Percentiles rank a stretch among this genome's conserved stretches.
phyloP scores from a whole-genome alignment of 192 early-diverging fungal genomes.

The Linnemannia elongata region DNA sequence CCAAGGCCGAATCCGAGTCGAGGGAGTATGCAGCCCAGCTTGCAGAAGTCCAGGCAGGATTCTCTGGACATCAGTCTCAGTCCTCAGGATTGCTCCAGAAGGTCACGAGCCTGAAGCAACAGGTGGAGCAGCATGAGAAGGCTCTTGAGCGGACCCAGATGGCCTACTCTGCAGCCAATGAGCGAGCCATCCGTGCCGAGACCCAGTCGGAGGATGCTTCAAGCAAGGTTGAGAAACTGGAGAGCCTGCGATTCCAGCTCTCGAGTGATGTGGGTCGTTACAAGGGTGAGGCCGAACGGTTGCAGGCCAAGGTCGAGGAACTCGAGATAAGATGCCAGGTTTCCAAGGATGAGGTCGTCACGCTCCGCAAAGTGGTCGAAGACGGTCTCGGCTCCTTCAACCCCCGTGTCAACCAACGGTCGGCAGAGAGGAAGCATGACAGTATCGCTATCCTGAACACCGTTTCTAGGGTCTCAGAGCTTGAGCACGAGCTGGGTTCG shows the following conservation, averaged over 20 bases:
- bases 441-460: conserved; percentile 52
- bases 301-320: conserved; percentile 55
- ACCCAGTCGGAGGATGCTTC: conserved; percentile 39
- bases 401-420: conserved; percentile 26
- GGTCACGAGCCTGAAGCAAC: conserved; percentile 43
- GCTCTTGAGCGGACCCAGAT: conserved; percentile 56
- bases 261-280: conserved; percentile 52
- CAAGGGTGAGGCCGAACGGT: conserved; percentile 54
- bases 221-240: conserved; percentile 48
- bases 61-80: conserved; percentile 50
- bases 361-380: conserved; percentile 57
- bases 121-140: conserved; percentile 58
- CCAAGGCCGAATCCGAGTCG: conserved; percentile 60
- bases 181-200: conserved; percentile 57
- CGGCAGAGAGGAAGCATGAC: conserved; percentile 39
- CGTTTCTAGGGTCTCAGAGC: conserved; percentile 41
- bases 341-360: conserved; percentile 58
- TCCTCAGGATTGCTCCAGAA: conserved; percentile 37
- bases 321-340: conserved; percentile 50
- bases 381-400: conserved; percentile 58
- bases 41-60: conserved; percentile 52
- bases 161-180: conserved; percentile 53
- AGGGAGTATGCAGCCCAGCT: conserved; percentile 56
- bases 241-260: conserved; percentile 47
- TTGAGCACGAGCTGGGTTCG: conserved; percentile 55